These are phyloP conservation scores for Puccinia sorghi DNA, from an alignment of 1,284 basidiomycete genomes.

Conservation along the genomic window DNA sequence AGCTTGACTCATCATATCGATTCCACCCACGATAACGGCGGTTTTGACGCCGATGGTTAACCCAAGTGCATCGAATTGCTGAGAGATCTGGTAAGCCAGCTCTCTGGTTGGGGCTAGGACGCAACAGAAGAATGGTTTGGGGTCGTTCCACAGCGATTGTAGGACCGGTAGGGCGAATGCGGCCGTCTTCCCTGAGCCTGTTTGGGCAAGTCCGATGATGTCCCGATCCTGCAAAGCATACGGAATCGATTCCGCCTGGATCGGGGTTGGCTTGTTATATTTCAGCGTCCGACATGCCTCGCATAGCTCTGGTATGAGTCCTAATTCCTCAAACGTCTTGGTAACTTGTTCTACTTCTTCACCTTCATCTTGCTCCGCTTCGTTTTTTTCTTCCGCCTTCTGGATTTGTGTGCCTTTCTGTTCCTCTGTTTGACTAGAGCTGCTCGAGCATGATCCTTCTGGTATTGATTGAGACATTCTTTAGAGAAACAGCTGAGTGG, in stretches of 20 bases:
- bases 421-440: not conserved
- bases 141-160: conserved; percentile 95
- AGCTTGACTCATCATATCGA: conserved; percentile 89
- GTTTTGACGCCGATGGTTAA: conserved; percentile 90
- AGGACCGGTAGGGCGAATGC: conserved; percentile 95
- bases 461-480: conserved; percentile 1
- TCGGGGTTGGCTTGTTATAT: conserved; percentile 86
- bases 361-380: not conserved
- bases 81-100: conserved; percentile 96
- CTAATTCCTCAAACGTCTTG: conserved; percentile 66
- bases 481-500: not conserved
- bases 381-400: conserved; percentile 7
- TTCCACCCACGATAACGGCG: conserved; percentile 89
- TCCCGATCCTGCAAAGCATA: conserved; percentile 86
- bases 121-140: conserved; percentile 88
- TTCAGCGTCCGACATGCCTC: conserved; percentile 79
- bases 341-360: conserved; percentile 7
- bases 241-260: conserved; percentile 86
- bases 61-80: conserved; percentile 91
- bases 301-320: conserved; percentile 84
- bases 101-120: conserved; percentile 94
- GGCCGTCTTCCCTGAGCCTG: conserved; percentile 96
- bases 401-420: not conserved
- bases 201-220: conserved; percentile 96
- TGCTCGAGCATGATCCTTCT: not conserved